Conservation (phyloP, 1,284 basidiomycete genomes). For the Boletus albobrunnescens region DNA sequence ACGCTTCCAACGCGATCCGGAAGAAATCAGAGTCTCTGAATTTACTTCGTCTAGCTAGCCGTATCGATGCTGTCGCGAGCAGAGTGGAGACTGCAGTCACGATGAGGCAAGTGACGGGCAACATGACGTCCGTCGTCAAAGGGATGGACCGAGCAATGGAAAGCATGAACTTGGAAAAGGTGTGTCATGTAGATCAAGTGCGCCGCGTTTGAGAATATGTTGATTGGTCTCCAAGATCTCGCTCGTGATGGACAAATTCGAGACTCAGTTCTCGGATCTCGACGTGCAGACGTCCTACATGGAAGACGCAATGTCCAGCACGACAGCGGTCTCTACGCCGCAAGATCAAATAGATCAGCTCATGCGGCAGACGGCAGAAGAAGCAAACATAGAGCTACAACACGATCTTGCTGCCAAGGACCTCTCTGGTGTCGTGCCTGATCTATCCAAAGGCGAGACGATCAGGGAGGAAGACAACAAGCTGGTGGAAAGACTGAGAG, state of each 20-base stretch:
- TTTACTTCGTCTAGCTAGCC: slow-evolving; percentile 78
- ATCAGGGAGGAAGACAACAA: slow-evolving; percentile 75
- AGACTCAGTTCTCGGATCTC: slow-evolving; percentile 92
- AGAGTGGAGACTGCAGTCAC: slow-evolving; percentile 99
- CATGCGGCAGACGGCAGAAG: slow-evolving; percentile 93
- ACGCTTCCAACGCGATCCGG: slow-evolving; percentile 96
- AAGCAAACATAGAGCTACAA: slow-evolving; percentile 93
- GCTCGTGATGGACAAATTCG: slow-evolving; percentile 99
- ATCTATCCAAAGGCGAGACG: slow-evolving; percentile 53
- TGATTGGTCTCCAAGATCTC: slow-evolving; percentile 69
- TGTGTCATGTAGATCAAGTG: slow-evolving; percentile 31
- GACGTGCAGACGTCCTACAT: slow-evolving; percentile 98
- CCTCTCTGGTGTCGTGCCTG: slow-evolving; percentile 47
- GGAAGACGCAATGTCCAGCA: slow-evolving; percentile 94
- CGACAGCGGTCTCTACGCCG: slow-evolving; percentile 89
- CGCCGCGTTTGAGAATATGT: background rate
- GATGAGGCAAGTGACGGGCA: slow-evolving; percentile 92
- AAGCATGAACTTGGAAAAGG: slow-evolving; percentile 96
- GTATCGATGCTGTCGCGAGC: slow-evolving; percentile 96
- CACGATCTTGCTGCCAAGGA: slow-evolving; percentile 81
- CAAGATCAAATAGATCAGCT: slow-evolving; percentile 96
- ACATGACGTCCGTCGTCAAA: slow-evolving; percentile 93
- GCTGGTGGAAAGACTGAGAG: slow-evolving; percentile 77
- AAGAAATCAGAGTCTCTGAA: slow-evolving; percentile 98
- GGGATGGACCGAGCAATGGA: slow-evolving; percentile 99